Base-by-base conservation (phyloP, 805 yeast genomes). In the Candida tammaniensis region DNA sequence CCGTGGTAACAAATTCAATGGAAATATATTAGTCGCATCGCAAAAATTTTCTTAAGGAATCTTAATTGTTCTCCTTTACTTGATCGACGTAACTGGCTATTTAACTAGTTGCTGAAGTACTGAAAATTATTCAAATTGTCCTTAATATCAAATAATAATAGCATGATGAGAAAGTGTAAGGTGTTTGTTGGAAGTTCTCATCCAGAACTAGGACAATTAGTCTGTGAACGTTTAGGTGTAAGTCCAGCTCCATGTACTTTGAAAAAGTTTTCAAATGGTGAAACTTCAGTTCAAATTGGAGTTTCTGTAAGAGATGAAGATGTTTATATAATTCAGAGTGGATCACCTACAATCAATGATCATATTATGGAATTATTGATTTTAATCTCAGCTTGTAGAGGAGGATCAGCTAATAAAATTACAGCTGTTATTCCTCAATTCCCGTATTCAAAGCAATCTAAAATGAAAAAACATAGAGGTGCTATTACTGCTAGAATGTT, bases 401-500 rank as follows among this genome's bases (percentile, higher is more conserved):
- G 97, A 41, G 99, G 98, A 7, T 86, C 96, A 9, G 99, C 99
- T n/a, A 83, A 86, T 51, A 88, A 88, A 57, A 88, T 93, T 59
- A 93, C 91, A 8, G 97, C 97, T 7, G 98, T 93, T 20, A 81
- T 93, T 34, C 99, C 99, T 1, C 95, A 88, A 61, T 94, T 91
- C 59, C 98, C 98, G 21, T 93, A 93, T 67, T 86, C 97, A 9
- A 84, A 91, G 61, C 99, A 93, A 64, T 80, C 91, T 47, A 93
- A 94, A 67, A 93, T 93, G 99, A 93, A 93, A 68, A 93, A 88
- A 61, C 98, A 93, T 57, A 74, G 99, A 63, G 98, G 98, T 35
- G 98, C 98, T 25, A 93, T 93, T 52, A 91, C 98, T 4, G 98
- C 98, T 11, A 78, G 98, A 57, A 86, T 93, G 98, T 74, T 93